phyloP scores from a whole-genome alignment of 345 rosid species.

The Anacardium occidentale region DNA sequence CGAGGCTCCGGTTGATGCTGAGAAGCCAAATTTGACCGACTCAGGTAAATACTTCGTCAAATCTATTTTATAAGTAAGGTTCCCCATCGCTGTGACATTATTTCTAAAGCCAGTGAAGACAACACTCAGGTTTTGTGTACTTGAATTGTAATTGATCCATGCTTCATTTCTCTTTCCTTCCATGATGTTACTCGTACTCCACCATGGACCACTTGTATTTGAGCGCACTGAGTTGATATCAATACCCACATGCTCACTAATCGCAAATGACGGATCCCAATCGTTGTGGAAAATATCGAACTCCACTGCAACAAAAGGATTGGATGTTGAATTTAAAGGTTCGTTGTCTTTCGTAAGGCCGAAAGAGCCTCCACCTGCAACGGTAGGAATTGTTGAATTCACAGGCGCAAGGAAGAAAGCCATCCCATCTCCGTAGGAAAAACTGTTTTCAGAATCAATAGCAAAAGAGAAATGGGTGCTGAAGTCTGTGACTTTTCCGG shows the following conservation, averaged over 20 bases:
- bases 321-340: background rate
- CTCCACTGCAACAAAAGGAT: constrained; percentile 25
- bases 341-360: constrained; percentile 17
- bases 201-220: background rate
- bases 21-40: constrained; percentile 31
- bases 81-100: background rate
- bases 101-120: constrained; percentile 16
- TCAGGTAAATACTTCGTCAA: constrained; percentile 17
- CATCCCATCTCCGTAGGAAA: background rate
- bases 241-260: constrained; percentile 28
- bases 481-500: constrained; percentile 25
- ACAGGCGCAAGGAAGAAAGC: constrained; percentile 12
- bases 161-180: constrained; percentile 19
- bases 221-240: constrained; percentile 29
- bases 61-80: constrained; percentile 9
- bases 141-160: constrained; percentile 33
- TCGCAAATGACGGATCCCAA: constrained; percentile 21
- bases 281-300: constrained; percentile 28
- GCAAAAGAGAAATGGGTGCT: constrained; percentile 24
- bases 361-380: constrained; percentile 7
- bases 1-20: constrained; percentile 22
- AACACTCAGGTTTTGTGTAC: constrained; percentile 14
- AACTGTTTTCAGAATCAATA: constrained; percentile 5
- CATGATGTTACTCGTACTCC: background rate
- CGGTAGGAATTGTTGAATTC: background rate